Conservation (phyloP, 2,329 filamentous ascomycete species). For the Xylaria sp. region DNA sequence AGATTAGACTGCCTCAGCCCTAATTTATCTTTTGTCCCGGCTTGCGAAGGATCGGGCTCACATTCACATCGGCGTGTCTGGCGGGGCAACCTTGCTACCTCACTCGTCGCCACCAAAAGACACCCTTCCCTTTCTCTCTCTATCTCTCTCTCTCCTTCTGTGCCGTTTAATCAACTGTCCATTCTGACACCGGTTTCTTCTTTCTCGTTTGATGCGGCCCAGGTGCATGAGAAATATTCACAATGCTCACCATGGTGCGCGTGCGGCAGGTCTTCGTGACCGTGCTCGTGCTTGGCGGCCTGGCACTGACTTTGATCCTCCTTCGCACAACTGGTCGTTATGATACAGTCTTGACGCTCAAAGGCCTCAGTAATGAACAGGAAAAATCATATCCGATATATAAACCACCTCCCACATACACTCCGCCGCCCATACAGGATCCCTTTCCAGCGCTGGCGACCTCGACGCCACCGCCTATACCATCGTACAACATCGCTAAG, state of each 20-base stretch:
- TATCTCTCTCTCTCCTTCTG: no score
- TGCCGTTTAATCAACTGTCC: no score
- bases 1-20: no score
- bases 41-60: no score
- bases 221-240: background rate
- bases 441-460: constrained; percentile 46
- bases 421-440: constrained; percentile 43
- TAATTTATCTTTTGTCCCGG: no score
- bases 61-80: no score
- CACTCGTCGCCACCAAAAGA: no score
- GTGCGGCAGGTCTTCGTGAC: constrained; percentile 22
- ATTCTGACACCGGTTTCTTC: no score
- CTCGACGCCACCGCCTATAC: constrained; percentile 44
- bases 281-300: constrained; percentile 18
- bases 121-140: no score
- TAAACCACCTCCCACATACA: constrained; percentile 39
- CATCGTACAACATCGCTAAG: constrained; percentile 47
- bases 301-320: constrained; percentile 18
- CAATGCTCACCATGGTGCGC: constrained; percentile 15
- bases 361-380: constrained; percentile 1
- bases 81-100: no score
- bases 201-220: no score
- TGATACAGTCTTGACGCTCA: constrained; percentile 8
- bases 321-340: constrained; percentile 13
- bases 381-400: constrained; percentile 32